Base-by-base conservation (phyloP, 805 yeast genomes). In the Metschnikowia lachancei region DNA sequence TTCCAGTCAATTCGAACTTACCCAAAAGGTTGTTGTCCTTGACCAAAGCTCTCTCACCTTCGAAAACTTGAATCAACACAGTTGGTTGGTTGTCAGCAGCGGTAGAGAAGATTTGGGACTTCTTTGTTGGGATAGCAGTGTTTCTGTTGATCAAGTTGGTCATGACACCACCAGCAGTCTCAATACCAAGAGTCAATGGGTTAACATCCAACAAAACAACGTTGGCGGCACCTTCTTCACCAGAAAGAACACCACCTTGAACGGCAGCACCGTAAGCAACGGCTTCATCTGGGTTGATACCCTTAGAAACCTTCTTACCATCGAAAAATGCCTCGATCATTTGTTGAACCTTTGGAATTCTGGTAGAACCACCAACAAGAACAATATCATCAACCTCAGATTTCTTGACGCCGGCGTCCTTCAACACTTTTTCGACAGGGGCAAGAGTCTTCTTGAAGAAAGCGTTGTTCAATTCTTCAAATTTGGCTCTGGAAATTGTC, bases 181-280 rank as follows among this genome's bases (percentile, higher is more conserved):
- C 59, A 35, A 55, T 55, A 45, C 59, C 59, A 41, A 55, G 57
- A 17, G 59, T 54, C 56, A 55, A 54, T 40, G 59, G 59, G 51
- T 55, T 55, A 39, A 55, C 59, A 37, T 55, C 59, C 56, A 55
- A 54, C 50, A 55, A 52, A 31, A 55, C 59, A 70, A 91, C 83
- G 77, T 89, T 97, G 77, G 90, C 88, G 70, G 96, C 90, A 43
- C 59, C 59, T 41, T 55, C 59, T 39, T 55, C 59, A 29, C 59
- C 59, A 13, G 59, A 55, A 32, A 55, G 57, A 10, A 55, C 59
- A 52, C 59, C 59, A 20, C 57, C 59, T 41, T 55, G 59, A 14
- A 91, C 97, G 65, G 98, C 97, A 65, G 98, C 98, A 65, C 77
- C 77, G 56, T 71, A 72, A 28, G 77, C 77, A 52, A 72, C 77